Percentiles rank a stretch among this genome's conserved stretches.
Conservation (phyloP, 2,329 filamentous ascomycete genomes). For the Clarireedia paspali region DNA sequence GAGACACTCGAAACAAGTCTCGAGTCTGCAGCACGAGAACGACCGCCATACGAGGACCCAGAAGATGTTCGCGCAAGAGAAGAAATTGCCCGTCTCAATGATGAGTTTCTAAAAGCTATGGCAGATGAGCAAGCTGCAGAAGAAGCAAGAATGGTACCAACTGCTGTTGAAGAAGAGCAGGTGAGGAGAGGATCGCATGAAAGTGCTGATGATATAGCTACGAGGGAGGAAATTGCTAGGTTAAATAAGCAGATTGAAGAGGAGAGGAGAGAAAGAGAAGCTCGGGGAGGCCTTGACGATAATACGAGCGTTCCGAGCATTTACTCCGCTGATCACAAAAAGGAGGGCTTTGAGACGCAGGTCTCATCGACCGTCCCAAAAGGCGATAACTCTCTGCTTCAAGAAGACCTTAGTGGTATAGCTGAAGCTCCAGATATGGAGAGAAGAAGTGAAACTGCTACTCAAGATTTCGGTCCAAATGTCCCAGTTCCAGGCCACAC, state of each 20-base stretch:
- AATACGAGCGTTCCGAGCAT: no score
- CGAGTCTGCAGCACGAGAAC: not conserved
- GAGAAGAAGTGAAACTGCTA: no score
- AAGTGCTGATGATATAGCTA: not conserved
- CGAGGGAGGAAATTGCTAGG: not conserved
- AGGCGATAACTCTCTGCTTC: no score
- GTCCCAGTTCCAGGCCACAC: not conserved
- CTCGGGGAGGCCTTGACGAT: no score
- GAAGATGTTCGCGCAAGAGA: conserved; percentile 22
- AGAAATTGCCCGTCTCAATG: conserved; percentile 23
- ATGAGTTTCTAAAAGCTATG: conserved; percentile 17
- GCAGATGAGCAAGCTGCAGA: conserved; percentile 3
- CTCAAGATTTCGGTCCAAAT: no score
- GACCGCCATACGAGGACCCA: conserved; percentile 11
- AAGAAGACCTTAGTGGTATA: no score
- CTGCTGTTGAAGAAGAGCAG: not conserved
- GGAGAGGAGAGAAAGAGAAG: no score
- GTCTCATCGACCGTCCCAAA: no score
- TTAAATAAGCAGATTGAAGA: not conserved
- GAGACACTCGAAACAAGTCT: not conserved
- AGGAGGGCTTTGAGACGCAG: no score
- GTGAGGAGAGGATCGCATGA: not conserved
- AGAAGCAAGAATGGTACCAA: no score
- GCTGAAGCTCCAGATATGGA: no score
- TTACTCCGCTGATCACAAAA: no score